phyloP scores from a whole-genome alignment of 208 protist genomes.

The Acanthamoeba triangularis region DNA sequence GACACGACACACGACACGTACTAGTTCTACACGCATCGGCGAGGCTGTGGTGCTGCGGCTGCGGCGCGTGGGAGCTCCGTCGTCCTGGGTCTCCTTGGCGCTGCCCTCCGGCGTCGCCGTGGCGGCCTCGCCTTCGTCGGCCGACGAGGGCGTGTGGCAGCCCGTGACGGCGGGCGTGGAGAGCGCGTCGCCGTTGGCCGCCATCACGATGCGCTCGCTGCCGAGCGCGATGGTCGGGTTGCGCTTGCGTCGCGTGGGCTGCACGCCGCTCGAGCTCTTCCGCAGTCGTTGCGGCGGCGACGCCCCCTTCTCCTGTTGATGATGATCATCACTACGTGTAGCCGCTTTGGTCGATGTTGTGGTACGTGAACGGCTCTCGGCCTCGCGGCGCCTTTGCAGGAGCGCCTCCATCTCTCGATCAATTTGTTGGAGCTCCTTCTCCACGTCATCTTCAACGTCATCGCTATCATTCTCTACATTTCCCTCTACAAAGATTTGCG shows the following conservation, averaged over 20 bases:
- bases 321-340: not conserved
- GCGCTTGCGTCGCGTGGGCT: conserved; percentile 1
- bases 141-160: not conserved
- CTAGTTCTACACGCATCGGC: no score
- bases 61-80: no score
- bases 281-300: not conserved
- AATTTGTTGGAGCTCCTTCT: conserved; percentile 8
- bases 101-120: no score
- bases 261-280: not conserved
- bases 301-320: not conserved
- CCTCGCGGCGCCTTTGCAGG: not conserved
- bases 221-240: conserved; percentile 22
- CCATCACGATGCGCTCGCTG: conserved; percentile 1
- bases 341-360: not conserved
- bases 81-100: no score
- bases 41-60: no score
- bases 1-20: no score
- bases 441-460: not conserved
- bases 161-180: not conserved
- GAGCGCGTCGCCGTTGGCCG: not conserved
- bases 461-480: not conserved
- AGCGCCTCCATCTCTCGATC: conserved; percentile 27
- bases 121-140: not conserved
- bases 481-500: not conserved
- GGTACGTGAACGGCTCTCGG: not conserved